Percentiles rank a stretch among this genome's conserved stretches.
phyloP scores from a whole-genome alignment of 2,329 filamentous ascomycete species.

The Fusarium sp. region DNA sequence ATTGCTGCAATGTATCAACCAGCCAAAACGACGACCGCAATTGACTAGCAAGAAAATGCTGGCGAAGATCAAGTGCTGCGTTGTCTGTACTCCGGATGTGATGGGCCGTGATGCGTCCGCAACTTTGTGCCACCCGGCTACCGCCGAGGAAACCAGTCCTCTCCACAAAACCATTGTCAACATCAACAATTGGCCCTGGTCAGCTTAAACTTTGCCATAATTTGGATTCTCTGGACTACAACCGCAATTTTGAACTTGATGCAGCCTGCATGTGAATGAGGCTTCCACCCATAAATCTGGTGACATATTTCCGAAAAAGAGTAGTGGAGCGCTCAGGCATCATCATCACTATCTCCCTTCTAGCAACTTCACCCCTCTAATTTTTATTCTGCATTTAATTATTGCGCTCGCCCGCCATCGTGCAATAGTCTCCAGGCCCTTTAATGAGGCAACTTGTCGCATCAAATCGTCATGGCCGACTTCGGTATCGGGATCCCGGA shows the following conservation, averaged over 20 bases:
- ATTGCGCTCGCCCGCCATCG: not conserved
- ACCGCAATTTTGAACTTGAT: not conserved
- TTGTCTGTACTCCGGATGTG: constrained; percentile 2
- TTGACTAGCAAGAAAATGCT: constrained; percentile 17
- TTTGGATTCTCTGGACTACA: not conserved
- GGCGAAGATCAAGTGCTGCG: constrained; percentile 20
- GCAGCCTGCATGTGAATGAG: not conserved
- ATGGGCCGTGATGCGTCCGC: constrained; percentile 10
- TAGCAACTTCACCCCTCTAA: constrained; percentile 28
- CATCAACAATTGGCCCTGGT: constrained; percentile 15
- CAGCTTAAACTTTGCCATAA: constrained; percentile 2
- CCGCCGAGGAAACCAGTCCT: constrained; percentile 41
- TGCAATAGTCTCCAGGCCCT: constrained; percentile 4
- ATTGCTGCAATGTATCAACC: constrained; percentile 54
- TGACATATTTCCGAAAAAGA: constrained; percentile 15
- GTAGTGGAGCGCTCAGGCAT: constrained; percentile 25
- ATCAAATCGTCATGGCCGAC: constrained; percentile 52
- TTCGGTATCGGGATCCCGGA: constrained; percentile 55
- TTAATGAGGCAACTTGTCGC: constrained; percentile 37
- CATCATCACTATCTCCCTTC: constrained; percentile 31
- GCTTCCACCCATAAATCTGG: not conserved
- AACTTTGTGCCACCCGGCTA: constrained; percentile 46
- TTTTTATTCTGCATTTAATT: not conserved
- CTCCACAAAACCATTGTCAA: constrained; percentile 37
- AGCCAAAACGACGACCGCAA: constrained; percentile 35